Base-by-base conservation (phyloP, 345 rosid species). In the Balakata baccata region DNA sequence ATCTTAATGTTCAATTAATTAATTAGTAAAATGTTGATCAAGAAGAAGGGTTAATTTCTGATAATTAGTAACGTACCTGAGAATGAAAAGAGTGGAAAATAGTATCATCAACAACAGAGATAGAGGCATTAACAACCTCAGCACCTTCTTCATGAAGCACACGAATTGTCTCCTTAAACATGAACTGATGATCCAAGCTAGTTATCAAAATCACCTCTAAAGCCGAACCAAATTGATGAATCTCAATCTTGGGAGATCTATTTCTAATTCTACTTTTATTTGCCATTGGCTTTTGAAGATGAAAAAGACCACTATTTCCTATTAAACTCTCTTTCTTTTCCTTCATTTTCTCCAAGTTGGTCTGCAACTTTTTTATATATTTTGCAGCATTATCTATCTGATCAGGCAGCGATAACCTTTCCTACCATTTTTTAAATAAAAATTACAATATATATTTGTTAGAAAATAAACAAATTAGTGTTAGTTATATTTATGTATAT, bases 361-460 rank as follows among this genome's bases (percentile, higher is more conserved):
- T 70, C 79, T 87, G 89, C 72, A 88, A 51, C 84, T 51, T 82
- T 70, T 88, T 88, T 66, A 90, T 87, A 84, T 87, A 88, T 3
- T 75, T 88, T 43, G 83, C 74, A 0, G 96, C 92, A 54, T 82
- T 85, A 1, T 77, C 86, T 13, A 90, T 76, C 57, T 84, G 91
- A 74, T 90, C 92, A 6, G 92, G 83, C 73, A 90, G 6, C 4
- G 92, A 77, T 54, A 69, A 25, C 3, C 80, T 3, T 23, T 85
- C 85, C 92, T 88, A 74, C 75, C 74, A 53, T 51, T 10, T 25
- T 69, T 74, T 41, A 12, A 59, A 64, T 38, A 25, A 34, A 37
- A 10, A 52, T 2, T 5, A 10, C 2, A 60, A 37, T 39, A 57
- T 53, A 11, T 14, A 47, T 34, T 23, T 20, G 29, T 3, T 23